These are phyloP conservation scores for Aureobasidium musti DNA, from an alignment of 2,329 filamentous ascomycete species.

Conservation along the genomic window DNA sequence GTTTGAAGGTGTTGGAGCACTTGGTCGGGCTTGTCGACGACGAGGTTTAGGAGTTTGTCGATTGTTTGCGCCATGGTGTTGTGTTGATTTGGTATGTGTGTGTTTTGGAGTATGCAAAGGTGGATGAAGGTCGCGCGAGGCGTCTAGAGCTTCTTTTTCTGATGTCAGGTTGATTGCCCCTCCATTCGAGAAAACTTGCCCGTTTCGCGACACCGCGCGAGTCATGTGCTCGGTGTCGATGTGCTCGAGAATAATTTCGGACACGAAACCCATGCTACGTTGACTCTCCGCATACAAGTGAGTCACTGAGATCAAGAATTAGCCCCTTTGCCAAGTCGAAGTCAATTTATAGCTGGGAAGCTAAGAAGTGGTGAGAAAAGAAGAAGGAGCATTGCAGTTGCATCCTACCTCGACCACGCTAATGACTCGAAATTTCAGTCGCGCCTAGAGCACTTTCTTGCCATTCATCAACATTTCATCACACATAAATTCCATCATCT, in stretches of 20 bases:
- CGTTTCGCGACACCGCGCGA: conserved; percentile 7
- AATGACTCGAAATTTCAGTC: conserved; percentile 22
- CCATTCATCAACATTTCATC: conserved; percentile 16
- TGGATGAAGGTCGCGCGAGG: neutral
- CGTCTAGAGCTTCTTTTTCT: conserved; percentile 10
- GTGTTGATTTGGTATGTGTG: neutral
- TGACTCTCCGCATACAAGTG: neutral
- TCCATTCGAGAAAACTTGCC: conserved; percentile 12
- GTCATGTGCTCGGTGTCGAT: conserved; percentile 22
- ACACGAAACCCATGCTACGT: neutral
- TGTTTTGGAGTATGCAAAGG: neutral
- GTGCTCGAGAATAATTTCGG: neutral
- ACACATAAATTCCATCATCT: neutral
- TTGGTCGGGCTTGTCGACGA: conserved; percentile 75
- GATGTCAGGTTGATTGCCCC: conserved; percentile 20
- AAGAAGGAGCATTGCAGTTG: conserved; percentile 11
- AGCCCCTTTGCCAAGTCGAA: no score
- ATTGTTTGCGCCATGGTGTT: conserved; percentile 44
- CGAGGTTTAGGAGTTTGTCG: conserved; percentile 56
- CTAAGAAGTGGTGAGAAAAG: neutral
- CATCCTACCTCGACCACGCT: neutral
- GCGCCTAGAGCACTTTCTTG: conserved; percentile 7
- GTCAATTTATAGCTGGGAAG: neutral
- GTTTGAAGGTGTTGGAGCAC: conserved; percentile 74
- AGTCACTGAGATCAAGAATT: neutral